Base-by-base conservation (phyloP, 768 basidiomycete genomes). In the Boletus reticuloceps region DNA sequence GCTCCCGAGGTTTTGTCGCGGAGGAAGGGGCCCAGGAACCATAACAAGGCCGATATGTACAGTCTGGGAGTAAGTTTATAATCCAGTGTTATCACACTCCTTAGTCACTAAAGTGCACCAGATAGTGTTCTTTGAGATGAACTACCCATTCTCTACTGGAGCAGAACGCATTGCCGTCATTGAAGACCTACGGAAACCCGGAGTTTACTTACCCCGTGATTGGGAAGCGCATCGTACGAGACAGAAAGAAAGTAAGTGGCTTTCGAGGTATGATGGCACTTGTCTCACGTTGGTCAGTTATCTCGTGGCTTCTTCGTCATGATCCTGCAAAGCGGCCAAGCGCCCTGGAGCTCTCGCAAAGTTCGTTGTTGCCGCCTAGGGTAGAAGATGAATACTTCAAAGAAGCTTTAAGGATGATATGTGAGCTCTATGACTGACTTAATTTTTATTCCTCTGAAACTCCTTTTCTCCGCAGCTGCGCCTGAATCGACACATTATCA, bases 91-190 rank as follows among this genome's bases (percentile, higher is more conserved):
- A 20, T 16, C 13, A 17, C 51, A 16, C 14, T 20, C 11, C n/a
- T 38, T 19, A n/a, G 25, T 41, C 14, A 51, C 41, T 5, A 12
- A 56, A 42, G 27, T 38, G 55, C 36, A 25, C 20, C 58, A 94
- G 91, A 86, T 98, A 60, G 94, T 97, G 14, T 97, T 97, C 72
- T 97, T 98, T 64, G 95, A 98, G 74, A 96, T 97, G 94, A 94
- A 92, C 69, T 91, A 87, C 71, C 64, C 75, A 17, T 93, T 97
- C 72, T 75, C 81, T 12, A 97, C 94, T 0, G 85, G 83, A 2
- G 80, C 89, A 19, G 94, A 98, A 65, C 84, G 94, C 20, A 89
- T 90, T 38, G 84, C 81, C 1, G 92, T 94, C 20, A 79, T 98
- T 1, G 89, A 90, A 61, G 83, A 86, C 47, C 66, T 97, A 29